Percentiles rank a stretch among this genome's conserved stretches.
phyloP scores from a whole-genome alignment of 352 stramenopile genomes.

The Globisporangium spiculum region DNA sequence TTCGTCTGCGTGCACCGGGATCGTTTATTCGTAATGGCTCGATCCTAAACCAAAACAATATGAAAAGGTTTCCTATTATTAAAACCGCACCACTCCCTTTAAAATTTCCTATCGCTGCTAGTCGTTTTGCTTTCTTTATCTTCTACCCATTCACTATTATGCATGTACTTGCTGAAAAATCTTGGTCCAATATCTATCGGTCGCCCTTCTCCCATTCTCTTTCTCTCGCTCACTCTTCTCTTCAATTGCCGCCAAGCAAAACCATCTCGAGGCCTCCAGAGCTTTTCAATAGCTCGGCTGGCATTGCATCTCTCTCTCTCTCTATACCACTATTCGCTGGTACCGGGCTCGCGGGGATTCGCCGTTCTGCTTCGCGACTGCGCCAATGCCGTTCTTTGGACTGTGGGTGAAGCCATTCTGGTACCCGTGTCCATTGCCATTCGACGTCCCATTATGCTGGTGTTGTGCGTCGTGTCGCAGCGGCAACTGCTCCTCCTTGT shows the following conservation, averaged over 20 bases:
- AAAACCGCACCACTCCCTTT: background rate
- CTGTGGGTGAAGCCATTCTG: background rate
- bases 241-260: background rate
- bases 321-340: slow-evolving; percentile 22
- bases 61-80: background rate
- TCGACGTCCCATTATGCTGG: background rate
- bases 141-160: background rate
- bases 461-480: slow-evolving; percentile 22
- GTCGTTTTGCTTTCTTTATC: background rate
- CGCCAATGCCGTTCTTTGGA: background rate
- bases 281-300: background rate
- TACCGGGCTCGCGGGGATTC: slow-evolving; percentile 12
- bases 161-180: background rate
- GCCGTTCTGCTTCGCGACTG: slow-evolving; percentile 2
- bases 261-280: too few species aligned
- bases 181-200: background rate
- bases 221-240: background rate
- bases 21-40: too few species aligned
- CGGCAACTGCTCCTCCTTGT: slow-evolving; percentile 43
- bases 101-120: background rate
- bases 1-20: too few species aligned
- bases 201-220: background rate
- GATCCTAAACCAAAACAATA: too few species aligned
- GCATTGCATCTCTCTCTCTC: background rate
- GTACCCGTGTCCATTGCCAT: slow-evolving; percentile 6